These are phyloP conservation scores for Tricholoma matsutake DNA, from an alignment of 768 basidiomycete species.

Conservation along the genomic window DNA sequence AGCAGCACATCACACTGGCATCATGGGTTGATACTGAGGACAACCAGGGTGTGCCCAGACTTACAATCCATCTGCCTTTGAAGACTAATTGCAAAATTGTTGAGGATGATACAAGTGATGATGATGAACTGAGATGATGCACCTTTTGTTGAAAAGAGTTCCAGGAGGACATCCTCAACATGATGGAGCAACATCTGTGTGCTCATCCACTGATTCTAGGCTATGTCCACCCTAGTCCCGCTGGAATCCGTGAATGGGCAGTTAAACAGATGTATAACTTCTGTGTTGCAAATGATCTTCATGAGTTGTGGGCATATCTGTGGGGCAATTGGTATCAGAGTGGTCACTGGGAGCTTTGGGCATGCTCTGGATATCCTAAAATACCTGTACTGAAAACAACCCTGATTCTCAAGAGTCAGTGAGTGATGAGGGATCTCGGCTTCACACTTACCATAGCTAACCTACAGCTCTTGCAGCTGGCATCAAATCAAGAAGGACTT, in stretches of 20 bases:
- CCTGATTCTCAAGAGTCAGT: no score
- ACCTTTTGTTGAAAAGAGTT: background rate
- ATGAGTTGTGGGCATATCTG: background rate
- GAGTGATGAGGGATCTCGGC: no score
- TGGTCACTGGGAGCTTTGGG: no score
- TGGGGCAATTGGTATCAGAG: background rate
- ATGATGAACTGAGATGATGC: background rate
- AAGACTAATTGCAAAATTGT: background rate
- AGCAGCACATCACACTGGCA: background rate
- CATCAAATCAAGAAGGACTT: conserved; percentile 30
- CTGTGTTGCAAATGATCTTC: background rate
- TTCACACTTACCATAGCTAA: no score
- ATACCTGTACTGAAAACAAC: no score
- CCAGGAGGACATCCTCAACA: background rate
- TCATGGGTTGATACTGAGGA: background rate
- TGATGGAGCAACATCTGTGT: background rate
- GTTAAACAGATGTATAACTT: background rate
- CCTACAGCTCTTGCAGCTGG: conserved; percentile 24
- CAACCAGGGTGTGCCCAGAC: background rate
- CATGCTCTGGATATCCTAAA: no score
- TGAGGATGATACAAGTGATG: background rate
- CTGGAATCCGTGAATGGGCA: background rate
- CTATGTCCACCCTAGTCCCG: no score
- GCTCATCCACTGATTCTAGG: background rate
- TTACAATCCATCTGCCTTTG: background rate